Evolutionary conservation across 2,329 filamentous ascomycete genomes (phyloP).

Genomic region (Cytospora paraplurivora): DNA sequence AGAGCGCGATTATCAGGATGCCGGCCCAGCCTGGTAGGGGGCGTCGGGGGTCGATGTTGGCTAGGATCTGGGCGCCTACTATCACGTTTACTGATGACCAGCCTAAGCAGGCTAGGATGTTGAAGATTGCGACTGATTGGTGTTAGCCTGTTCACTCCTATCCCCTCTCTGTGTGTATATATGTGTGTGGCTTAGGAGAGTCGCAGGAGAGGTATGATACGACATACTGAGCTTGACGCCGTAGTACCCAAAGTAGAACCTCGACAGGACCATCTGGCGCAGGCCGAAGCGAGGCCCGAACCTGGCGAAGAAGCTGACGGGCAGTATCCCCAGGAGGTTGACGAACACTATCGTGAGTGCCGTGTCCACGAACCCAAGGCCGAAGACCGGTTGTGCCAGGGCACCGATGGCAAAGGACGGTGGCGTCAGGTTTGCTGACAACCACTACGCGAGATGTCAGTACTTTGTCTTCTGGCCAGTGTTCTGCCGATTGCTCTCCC

Average conservation of each 20-base stretch:
- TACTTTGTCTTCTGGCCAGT: background rate
- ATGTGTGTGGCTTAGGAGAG: background rate
- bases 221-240: constrained; percentile 66
- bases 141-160: background rate
- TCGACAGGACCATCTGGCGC: constrained; percentile 77
- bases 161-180: too few species aligned
- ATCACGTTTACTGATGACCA: constrained; percentile 80
- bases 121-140: constrained; percentile 65
- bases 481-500: constrained; percentile 5
- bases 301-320: constrained; percentile 76
- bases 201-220: constrained; percentile 13
- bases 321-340: constrained; percentile 71
- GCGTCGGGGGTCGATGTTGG: constrained; percentile 63
- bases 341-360: constrained; percentile 73
- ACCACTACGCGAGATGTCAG: constrained; percentile 51
- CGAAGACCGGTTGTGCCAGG: constrained; percentile 67
- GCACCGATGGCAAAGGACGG: constrained; percentile 76
- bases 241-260: constrained; percentile 76
- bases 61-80: constrained; percentile 75
- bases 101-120: constrained; percentile 70
- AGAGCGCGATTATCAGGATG: constrained; percentile 71
- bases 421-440: constrained; percentile 77
- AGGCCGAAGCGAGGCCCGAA: constrained; percentile 75
- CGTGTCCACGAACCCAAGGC: constrained; percentile 72
- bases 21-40: constrained; percentile 72